Base-by-base conservation (phyloP, 192 early-diverging fungal species). In the Irineochytrium annulatum region DNA sequence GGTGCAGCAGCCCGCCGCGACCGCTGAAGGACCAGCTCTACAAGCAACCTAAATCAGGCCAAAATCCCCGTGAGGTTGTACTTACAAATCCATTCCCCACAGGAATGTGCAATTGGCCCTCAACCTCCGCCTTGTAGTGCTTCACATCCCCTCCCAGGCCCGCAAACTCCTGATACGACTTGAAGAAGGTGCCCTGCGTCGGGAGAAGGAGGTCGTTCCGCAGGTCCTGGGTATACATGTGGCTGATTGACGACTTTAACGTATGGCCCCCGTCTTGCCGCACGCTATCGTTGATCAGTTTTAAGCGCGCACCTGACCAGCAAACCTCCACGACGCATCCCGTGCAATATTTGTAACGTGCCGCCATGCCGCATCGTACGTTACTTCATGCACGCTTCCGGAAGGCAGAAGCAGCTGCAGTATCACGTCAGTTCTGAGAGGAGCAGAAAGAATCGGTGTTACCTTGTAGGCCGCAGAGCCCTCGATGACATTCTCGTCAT, bases 111-210 rank as follows among this genome's bases (percentile, higher is more conserved):
- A 75, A 54, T 62, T 93, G 93, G 22, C 79, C 71, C 62, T 91
- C 86, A 8, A 75, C 59, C 34, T 91, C 88, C 34, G 77, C 68
- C 51, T 91, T 90, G 37, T 80, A 60, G 69, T 89, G 86, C n/a
- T 72, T 63, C 49, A 85, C 79, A 58, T 94, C 89, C n/a, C 93
- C 89, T 20, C 87, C 90, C 28, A 93, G 59, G 3, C 93, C 95
- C 8, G 92, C 89, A 13, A 86, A 59, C 63, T 95, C 95, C 56
- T 73, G 27, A 22, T 26, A 35, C 20, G 61, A 30, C 35, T 53
- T 55, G 13, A 78, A 26, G 29, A 65, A 75, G 49, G 33, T 75
- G 0, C 95, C 95, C 20, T 49, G 49, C 0, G 86, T 88, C 2
- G 95, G 94, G 41, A 95, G 70, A 29, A 86, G 77, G 2, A 74